Percentiles rank a stretch among this genome's conserved stretches.
Conservation (phyloP, 495 filamentous ascomycete genomes). For the Cercophora samala region DNA sequence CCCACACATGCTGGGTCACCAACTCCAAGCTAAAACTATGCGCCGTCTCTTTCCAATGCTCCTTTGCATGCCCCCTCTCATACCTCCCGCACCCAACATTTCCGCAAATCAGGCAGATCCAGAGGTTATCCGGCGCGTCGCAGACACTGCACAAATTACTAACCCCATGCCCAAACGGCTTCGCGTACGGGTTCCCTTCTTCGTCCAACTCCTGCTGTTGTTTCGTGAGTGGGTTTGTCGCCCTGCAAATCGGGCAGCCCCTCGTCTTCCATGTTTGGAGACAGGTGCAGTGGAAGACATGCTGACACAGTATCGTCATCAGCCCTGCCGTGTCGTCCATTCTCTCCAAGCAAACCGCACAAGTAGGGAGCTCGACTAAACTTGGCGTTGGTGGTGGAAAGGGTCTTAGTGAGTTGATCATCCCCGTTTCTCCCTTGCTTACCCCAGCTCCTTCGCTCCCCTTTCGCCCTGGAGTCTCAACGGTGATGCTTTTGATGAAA, state of each 20-base stretch:
- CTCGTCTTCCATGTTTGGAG: slow-evolving; percentile 93
- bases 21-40: slow-evolving; percentile 94
- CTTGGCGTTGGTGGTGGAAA: slow-evolving; percentile 88
- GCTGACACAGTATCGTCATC: slow-evolving; percentile 93
- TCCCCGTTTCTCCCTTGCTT: slow-evolving; percentile 56
- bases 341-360: slow-evolving; percentile 92
- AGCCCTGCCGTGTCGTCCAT: slow-evolving; percentile 98
- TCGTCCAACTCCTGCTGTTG: slow-evolving; percentile 30
- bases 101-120: slow-evolving; percentile 93
- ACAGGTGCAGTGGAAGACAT: slow-evolving; percentile 97
- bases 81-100: slow-evolving; percentile 92
- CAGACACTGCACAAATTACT: slow-evolving; percentile 66
- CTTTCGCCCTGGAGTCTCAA: slow-evolving; percentile 47
- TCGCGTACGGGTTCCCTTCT: slow-evolving; percentile 41
- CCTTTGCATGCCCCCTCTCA: slow-evolving; percentile 87
- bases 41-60: slow-evolving; percentile 83
- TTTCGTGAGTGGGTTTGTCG: slow-evolving; percentile 54
- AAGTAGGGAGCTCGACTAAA: slow-evolving; percentile 89
- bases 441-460: slow-evolving; percentile 52
- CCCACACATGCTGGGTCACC: slow-evolving; percentile 91
- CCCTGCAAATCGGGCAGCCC: slow-evolving; percentile 92
- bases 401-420: slow-evolving; percentile 65
- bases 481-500: slow-evolving; percentile 84
- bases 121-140: slow-evolving; percentile 75
- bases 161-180: slow-evolving; percentile 49